A percentile compares a stretch with the other conserved stretches of the same genome.
These are phyloP conservation scores for Hypomontagnella monticulosa DNA, from an alignment of 495 filamentous ascomycete genomes.

Conservation along the genomic window DNA sequence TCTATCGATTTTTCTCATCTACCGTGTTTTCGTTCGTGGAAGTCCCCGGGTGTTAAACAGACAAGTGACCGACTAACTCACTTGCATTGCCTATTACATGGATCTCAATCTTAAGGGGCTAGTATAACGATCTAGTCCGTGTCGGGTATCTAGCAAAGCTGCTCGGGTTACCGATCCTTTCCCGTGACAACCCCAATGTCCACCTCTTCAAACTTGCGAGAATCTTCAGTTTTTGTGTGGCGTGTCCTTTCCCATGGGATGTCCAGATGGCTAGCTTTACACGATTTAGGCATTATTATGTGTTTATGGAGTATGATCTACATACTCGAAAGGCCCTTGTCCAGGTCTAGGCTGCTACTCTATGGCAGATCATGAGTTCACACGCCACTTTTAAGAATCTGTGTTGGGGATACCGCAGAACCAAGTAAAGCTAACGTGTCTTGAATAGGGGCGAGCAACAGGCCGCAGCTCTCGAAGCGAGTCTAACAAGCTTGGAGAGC, in stretches of 20 bases:
- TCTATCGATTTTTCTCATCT: conserved; percentile 16
- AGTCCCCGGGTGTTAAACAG: conserved; percentile 15
- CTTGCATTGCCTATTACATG: conserved; percentile 11
- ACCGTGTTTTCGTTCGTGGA: conserved; percentile 23
- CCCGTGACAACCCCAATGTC: conserved; percentile 10
- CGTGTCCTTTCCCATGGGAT: conserved; percentile 6
- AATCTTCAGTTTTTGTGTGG: conserved; percentile 7
- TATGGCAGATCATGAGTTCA: conserved; percentile 6
- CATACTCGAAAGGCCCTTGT: not conserved
- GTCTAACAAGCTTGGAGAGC: conserved; percentile 59
- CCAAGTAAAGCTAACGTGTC: conserved; percentile 28
- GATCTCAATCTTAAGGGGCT: conserved; percentile 1
- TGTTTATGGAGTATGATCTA: not conserved
- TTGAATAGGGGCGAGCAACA: conserved; percentile 62
- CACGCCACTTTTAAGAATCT: conserved; percentile 8
- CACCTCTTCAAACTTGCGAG: conserved; percentile 4
- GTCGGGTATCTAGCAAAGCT: conserved; percentile 25
- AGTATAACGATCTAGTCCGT: conserved; percentile 11
- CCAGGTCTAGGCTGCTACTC: conserved; percentile 2
- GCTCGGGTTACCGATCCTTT: conserved; percentile 12
- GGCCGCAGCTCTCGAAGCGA: conserved; percentile 63
- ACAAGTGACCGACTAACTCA: conserved; percentile 4
- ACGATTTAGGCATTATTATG: not conserved
- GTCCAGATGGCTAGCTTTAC: not conserved
- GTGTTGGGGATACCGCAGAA: conserved; percentile 1